These are phyloP conservation scores for Fusarium phyllophilum DNA, from an alignment of 2,329 filamentous ascomycete genomes.

Conservation along the genomic window DNA sequence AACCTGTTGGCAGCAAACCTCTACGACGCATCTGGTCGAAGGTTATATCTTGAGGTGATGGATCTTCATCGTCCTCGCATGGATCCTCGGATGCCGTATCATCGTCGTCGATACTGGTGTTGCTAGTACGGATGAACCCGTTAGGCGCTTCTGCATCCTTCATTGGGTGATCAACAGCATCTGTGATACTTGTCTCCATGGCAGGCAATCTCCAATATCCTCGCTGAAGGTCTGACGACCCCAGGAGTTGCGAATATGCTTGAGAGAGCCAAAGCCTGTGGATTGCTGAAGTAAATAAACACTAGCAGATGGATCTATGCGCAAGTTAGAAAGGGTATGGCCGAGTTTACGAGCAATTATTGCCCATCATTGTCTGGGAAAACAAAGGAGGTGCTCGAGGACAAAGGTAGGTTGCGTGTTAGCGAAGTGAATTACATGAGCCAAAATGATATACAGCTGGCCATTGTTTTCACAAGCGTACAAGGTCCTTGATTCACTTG, in stretches of 20 bases:
- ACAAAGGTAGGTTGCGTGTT: background rate
- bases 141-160: constrained; percentile 51
- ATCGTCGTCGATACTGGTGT: constrained; percentile 46
- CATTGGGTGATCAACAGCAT: constrained; percentile 57
- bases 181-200: constrained; percentile 49
- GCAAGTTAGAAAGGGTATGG: constrained; percentile 1
- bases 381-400: background rate
- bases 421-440: constrained; percentile 9
- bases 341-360: background rate
- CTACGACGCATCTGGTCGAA: constrained; percentile 54
- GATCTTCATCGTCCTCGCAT: constrained; percentile 49
- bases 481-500: background rate
- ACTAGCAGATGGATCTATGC: background rate
- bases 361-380: background rate
- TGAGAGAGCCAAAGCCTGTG: constrained; percentile 1
- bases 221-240: constrained; percentile 33
- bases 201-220: background rate
- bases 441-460: background rate
- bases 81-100: constrained; percentile 49
- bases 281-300: background rate
- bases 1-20: constrained; percentile 73
- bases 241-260: constrained; percentile 26
- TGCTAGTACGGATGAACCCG: constrained; percentile 30
- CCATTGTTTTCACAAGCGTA: background rate
- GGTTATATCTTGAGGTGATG: constrained; percentile 51